phyloP scores from a whole-genome alignment of 768 basidiomycete genomes.

The Mycena maculata region DNA sequence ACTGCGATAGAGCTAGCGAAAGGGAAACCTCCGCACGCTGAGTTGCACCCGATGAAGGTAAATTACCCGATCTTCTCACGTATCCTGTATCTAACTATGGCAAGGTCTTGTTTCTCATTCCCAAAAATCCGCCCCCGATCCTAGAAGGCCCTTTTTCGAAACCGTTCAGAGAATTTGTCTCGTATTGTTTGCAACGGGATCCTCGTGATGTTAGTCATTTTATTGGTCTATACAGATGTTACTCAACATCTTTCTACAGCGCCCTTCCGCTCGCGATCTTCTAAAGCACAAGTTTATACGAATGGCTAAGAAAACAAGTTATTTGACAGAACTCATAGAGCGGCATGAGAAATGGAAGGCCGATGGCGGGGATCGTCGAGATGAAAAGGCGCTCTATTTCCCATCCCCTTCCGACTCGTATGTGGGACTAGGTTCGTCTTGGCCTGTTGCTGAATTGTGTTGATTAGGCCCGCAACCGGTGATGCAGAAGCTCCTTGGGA shows the following conservation, averaged over 20 bases:
- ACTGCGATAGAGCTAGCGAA: slow-evolving; percentile 98
- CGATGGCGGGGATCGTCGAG: slow-evolving; percentile 84
- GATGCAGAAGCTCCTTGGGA: slow-evolving; percentile 94
- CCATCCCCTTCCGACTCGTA: slow-evolving; percentile 73
- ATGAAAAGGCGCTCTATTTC: slow-evolving; percentile 80
- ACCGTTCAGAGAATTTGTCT: slow-evolving; percentile 93
- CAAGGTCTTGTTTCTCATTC: slow-evolving; percentile 96
- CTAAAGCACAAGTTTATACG: slow-evolving; percentile 96
- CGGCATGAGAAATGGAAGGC: slow-evolving; percentile 93
- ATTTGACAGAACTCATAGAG: slow-evolving; percentile 96
- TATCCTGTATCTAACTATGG: slow-evolving; percentile 5
- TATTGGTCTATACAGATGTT: slow-evolving; percentile 11
- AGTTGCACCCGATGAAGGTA: slow-evolving; percentile 99
- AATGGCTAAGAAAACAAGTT: slow-evolving; percentile 94
- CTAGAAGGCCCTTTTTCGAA: slow-evolving; percentile 93
- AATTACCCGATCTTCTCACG: slow-evolving; percentile 31
- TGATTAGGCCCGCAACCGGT: slow-evolving; percentile 60
- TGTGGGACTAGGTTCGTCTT: slow-evolving; percentile 46
- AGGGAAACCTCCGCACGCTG: slow-evolving; percentile 98
- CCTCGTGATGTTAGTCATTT: slow-evolving; percentile 79
- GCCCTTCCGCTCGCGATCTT: slow-evolving; percentile 95
- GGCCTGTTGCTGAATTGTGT: slow-evolving; percentile 13
- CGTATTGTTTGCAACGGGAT: slow-evolving; percentile 93
- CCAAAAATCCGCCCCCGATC: slow-evolving; percentile 94
- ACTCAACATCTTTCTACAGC: too few relatives aligned